These are phyloP conservation scores for Porodaedalea pini DNA, from an alignment of 1,284 basidiomycete species.

Conservation along the genomic window DNA sequence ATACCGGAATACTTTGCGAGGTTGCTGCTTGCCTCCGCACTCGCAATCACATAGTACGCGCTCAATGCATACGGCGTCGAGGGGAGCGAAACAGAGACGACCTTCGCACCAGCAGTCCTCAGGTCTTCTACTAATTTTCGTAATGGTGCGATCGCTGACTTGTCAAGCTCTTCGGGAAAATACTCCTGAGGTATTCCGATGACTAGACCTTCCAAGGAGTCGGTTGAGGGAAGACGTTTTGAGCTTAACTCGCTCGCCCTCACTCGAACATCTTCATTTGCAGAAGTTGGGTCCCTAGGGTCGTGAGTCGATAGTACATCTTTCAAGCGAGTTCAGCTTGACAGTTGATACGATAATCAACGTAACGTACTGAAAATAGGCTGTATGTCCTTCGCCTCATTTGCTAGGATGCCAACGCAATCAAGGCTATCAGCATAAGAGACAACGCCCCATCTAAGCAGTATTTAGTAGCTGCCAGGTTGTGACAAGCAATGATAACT, in stretches of 20 bases:
- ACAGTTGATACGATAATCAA: neutral
- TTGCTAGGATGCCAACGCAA: conserved; percentile 83
- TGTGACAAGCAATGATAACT: conserved; percentile 4
- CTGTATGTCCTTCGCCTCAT: conserved; percentile 46
- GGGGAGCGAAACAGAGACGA: conserved; percentile 78
- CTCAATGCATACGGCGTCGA: conserved; percentile 78
- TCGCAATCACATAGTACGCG: conserved; percentile 93
- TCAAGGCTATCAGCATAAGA: conserved; percentile 95
- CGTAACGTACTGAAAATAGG: conserved; percentile 59
- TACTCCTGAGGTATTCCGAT: conserved; percentile 71
- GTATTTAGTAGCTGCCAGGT: neutral
- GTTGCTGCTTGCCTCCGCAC: conserved; percentile 93
- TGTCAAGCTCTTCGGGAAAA: conserved; percentile 71
- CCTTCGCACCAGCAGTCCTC: conserved; percentile 56
- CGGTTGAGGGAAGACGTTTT: conserved; percentile 21
- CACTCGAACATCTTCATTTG: conserved; percentile 41
- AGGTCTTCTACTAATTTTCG: conserved; percentile 50
- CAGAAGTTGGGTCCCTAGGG: conserved; percentile 75
- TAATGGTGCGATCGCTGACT: conserved; percentile 45
- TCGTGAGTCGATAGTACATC: conserved; percentile 69
- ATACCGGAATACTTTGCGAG: conserved; percentile 90
- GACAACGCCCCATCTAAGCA: conserved; percentile 79
- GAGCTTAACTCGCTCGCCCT: conserved; percentile 26
- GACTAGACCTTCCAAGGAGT: conserved; percentile 41
- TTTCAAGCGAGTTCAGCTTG: conserved; percentile 29